Evolutionary conservation across 2,329 filamentous ascomycete genomes (phyloP).

Genomic region (Rugonectria rugulosa): DNA sequence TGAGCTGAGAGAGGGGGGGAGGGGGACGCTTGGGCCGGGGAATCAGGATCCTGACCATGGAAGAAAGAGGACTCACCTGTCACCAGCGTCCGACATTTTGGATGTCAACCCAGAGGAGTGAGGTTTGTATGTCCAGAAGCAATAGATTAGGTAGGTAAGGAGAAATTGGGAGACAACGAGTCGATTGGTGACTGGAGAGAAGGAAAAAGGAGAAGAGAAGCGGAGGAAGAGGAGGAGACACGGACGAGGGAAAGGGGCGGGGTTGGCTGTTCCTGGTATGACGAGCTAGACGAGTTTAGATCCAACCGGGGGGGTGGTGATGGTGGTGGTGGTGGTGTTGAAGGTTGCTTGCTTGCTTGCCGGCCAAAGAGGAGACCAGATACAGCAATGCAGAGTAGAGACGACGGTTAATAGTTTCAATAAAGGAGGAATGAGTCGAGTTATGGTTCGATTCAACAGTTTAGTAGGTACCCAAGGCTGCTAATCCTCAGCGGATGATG

Average conservation of each 20-base stretch:
- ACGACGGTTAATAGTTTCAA: not conserved
- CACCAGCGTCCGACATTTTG: slow-evolving; percentile 38
- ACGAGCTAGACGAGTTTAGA: not conserved
- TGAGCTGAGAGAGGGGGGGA: not conserved
- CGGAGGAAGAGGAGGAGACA: not conserved
- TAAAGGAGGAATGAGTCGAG: too few relatives aligned
- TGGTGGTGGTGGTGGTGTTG: not conserved
- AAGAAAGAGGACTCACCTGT: slow-evolving; percentile 34
- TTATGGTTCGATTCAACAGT: too few relatives aligned
- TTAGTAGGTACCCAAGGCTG: too few relatives aligned
- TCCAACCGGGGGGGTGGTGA: slow-evolving; percentile 1
- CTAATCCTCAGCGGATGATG: too few relatives aligned
- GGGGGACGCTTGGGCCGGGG: too few relatives aligned
- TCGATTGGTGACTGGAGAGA: not conserved
- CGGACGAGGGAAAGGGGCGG: slow-evolving; percentile 3
- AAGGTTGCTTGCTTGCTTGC: not conserved
- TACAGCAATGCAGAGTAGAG: not conserved
- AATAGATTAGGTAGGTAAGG: too few relatives aligned
- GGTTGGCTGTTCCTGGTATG: slow-evolving; percentile 4
- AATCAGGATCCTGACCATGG: not conserved
- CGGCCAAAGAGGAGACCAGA: not conserved
- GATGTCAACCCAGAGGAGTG: not conserved
- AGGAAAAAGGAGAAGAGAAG: not conserved
- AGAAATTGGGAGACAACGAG: not conserved
- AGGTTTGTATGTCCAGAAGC: too few relatives aligned